Evolutionary conservation across 371 early-diverging fungal species (phyloP).

Genomic region (Blakeslea trispora): DNA sequence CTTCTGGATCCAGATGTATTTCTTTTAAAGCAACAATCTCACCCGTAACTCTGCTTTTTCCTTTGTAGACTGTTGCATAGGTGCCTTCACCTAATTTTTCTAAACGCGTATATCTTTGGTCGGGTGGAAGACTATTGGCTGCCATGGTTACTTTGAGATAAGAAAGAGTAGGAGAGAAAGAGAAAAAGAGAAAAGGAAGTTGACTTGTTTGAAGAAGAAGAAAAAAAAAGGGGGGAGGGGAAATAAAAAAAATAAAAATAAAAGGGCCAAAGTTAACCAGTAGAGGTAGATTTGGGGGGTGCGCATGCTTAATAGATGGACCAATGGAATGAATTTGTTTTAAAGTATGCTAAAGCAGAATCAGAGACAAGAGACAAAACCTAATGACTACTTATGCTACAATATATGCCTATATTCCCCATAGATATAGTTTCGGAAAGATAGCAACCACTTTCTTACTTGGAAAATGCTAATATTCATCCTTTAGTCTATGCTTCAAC

Average conservation of each 20-base stretch:
- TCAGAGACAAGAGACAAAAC: too few relatives aligned
- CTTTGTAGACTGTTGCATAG: slow-evolving; percentile 99
- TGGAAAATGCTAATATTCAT: too few relatives aligned
- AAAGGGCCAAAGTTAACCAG: neutral
- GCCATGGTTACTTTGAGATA: too few relatives aligned
- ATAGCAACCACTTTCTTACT: too few relatives aligned
- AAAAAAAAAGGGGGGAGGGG: neutral
- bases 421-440: too few relatives aligned
- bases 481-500: too few relatives aligned
- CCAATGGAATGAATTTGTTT: neutral
- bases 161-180: too few relatives aligned
- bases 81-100: slow-evolving; percentile 99
- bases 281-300: neutral
- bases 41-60: slow-evolving; percentile 81
- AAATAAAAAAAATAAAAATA: neutral
- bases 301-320: neutral
- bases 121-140: slow-evolving; percentile 29
- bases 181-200: neutral
- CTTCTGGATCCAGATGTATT: slow-evolving; percentile 90
- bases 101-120: slow-evolving; percentile 71
- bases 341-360: too few relatives aligned
- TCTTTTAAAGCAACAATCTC: slow-evolving; percentile 98
- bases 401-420: too few relatives aligned
- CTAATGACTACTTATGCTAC: too few relatives aligned
- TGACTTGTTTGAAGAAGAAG: neutral